Evolutionary conservation across 768 basidiomycete species (phyloP).

Genomic region (Gyrodon lividus): DNA sequence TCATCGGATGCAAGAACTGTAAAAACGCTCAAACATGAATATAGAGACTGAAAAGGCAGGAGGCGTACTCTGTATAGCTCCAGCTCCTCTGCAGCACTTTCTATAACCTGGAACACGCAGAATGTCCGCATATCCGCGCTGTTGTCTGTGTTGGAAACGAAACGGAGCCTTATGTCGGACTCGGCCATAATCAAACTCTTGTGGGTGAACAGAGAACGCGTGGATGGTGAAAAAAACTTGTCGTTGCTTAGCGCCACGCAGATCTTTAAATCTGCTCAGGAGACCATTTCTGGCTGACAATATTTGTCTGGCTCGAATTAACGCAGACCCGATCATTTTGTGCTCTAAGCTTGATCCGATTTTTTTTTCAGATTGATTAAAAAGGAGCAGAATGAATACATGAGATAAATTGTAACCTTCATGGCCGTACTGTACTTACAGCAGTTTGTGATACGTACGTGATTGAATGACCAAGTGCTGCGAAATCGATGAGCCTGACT

Average conservation of each 20-base stretch:
- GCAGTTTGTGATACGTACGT: conserved; percentile 27
- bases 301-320: neutral
- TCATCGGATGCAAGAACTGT: conserved; percentile 47
- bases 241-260: neutral
- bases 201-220: neutral
- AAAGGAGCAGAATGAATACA: conserved; percentile 15
- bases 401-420: conserved; percentile 2
- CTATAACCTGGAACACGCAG: conserved; percentile 36
- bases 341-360: conserved; percentile 22
- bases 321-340: conserved; percentile 14
- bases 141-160: conserved; percentile 32
- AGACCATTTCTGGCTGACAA: conserved; percentile 7
- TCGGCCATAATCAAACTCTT: conserved; percentile 25
- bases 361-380: conserved; percentile 15
- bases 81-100: conserved; percentile 26
- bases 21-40: neutral
- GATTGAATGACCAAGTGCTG: no score
- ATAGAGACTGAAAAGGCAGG: neutral
- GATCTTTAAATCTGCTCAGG: neutral
- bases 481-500: no score
- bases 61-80: conserved; percentile 45
- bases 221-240: neutral
- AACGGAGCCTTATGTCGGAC: conserved; percentile 39
- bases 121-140: conserved; percentile 45
- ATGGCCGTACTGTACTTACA: neutral